Percentiles rank a stretch among this genome's conserved stretches.
These are phyloP conservation scores for Phytophthora colocasiae DNA, from an alignment of 352 stramenopile species.

Conservation along the genomic window DNA sequence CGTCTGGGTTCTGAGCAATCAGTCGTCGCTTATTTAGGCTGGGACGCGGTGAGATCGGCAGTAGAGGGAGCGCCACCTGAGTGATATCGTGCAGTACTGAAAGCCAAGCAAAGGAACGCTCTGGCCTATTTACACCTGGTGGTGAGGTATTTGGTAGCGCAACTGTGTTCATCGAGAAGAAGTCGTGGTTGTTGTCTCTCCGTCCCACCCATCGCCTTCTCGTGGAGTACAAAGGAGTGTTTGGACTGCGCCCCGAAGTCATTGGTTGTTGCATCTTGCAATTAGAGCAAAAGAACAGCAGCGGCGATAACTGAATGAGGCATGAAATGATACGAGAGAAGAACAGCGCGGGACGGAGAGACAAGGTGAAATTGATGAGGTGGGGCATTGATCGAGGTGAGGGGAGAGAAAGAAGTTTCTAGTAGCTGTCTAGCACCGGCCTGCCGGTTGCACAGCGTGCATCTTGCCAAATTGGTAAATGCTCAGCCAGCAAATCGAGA, in stretches of 20 bases:
- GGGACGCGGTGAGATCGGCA: background rate
- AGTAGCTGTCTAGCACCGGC: background rate
- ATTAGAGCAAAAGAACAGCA: conserved; percentile 7
- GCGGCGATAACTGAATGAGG: conserved; percentile 3
- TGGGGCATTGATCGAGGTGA: conserved; percentile 18
- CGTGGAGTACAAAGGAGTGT: background rate
- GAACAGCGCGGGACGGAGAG: conserved; percentile 4
- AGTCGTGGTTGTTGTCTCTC: conserved; percentile 7
- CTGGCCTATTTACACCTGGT: conserved; percentile 1
- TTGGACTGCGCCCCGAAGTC: background rate
- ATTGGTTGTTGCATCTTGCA: background rate
- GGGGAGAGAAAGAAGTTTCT: conserved; percentile 1
- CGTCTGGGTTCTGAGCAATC: conserved; percentile 80
- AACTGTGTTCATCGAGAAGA: conserved; percentile 17
- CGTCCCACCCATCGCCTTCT: background rate
- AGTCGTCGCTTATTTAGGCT: conserved; percentile 86
- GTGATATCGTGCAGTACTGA: conserved; percentile 6
- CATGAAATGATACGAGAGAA: conserved; percentile 2
- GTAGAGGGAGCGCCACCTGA: background rate
- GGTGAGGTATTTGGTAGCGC: conserved; percentile 26
- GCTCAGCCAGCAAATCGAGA: background rate
- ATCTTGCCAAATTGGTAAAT: conserved; percentile 1
- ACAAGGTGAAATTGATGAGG: conserved; percentile 12
- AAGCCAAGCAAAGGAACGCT: background rate
- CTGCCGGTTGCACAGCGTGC: conserved; percentile 2